Evolutionary conservation across 2,329 filamentous ascomycete species (phyloP).

Genomic region (Penicillium sp.): DNA sequence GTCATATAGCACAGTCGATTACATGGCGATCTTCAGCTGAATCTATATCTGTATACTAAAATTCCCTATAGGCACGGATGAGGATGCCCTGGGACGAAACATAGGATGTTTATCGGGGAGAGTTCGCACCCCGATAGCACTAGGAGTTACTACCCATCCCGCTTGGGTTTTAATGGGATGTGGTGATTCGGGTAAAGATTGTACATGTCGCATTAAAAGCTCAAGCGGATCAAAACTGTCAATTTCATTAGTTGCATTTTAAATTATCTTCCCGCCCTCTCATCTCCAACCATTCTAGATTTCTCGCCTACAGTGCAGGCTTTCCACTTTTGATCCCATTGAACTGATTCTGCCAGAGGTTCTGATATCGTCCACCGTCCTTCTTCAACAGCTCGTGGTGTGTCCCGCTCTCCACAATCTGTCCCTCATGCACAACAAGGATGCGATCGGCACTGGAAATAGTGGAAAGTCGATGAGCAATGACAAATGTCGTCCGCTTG

Average conservation of each 20-base stretch:
- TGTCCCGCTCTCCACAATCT: slow-evolving; percentile 41
- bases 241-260: not conserved
- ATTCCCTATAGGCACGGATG: too few species aligned
- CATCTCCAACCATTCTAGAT: not conserved
- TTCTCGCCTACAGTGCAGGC: not conserved
- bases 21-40: too few species aligned
- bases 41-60: too few species aligned
- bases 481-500: slow-evolving; percentile 33
- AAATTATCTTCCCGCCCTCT: not conserved
- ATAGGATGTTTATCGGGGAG: not conserved
- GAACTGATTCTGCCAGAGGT: slow-evolving; percentile 27
- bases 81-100: not conserved
- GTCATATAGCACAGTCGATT: not conserved
- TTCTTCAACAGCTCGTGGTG: slow-evolving; percentile 39
- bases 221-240: not conserved
- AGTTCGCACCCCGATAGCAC: not conserved
- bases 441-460: slow-evolving; percentile 29
- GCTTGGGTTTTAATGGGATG: not conserved
- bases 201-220: not conserved
- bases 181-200: not conserved
- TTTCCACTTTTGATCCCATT: not conserved
- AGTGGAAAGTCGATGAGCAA: slow-evolving; percentile 42
- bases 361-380: slow-evolving; percentile 30
- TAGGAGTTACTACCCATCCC: not conserved
- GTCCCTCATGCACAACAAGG: slow-evolving; percentile 40